These are phyloP conservation scores for Aaosphaeria pasadenensis DNA, from an alignment of 2,329 filamentous ascomycete species.

Conservation along the genomic window DNA sequence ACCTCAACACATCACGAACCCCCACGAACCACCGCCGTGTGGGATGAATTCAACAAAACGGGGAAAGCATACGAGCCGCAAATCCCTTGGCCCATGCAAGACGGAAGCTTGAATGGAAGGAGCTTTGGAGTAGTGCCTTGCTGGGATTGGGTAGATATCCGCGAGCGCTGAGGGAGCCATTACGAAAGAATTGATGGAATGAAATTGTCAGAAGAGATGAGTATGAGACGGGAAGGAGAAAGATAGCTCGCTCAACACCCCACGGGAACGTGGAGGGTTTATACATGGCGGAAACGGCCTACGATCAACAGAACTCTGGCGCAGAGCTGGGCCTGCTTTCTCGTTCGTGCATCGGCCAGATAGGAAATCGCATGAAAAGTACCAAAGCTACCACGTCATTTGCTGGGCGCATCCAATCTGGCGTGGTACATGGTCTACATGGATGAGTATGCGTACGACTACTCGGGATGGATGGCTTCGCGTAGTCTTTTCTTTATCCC, in stretches of 20 bases:
- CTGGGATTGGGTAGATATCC: constrained; percentile 38
- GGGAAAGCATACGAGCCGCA: constrained; percentile 39
- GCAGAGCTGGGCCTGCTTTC: constrained; percentile 24
- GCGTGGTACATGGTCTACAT: constrained; percentile 29
- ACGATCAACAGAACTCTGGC: constrained; percentile 25
- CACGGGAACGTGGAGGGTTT: constrained; percentile 39
- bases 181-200: constrained; percentile 23
- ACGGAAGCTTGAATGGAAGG: constrained; percentile 39
- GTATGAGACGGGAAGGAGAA: constrained; percentile 14
- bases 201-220: constrained; percentile 12
- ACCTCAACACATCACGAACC: constrained; percentile 18
- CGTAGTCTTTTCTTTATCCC: constrained; percentile 34
- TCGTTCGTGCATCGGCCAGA: constrained; percentile 36
- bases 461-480: constrained; percentile 25
- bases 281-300: constrained; percentile 29
- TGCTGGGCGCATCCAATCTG: constrained; percentile 36
- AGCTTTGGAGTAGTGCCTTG: constrained; percentile 36
- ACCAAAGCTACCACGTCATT: constrained; percentile 34
- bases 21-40: constrained; percentile 31
- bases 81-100: constrained; percentile 42
- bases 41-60: constrained; percentile 29
- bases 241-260: constrained; percentile 31
- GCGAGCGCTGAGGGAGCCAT: constrained; percentile 41
- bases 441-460: constrained; percentile 23
- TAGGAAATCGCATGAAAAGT: constrained; percentile 31